Evolutionary conservation across 371 early-diverging fungal genomes (phyloP).

Genomic region (Conidiobolus incongruus): DNA sequence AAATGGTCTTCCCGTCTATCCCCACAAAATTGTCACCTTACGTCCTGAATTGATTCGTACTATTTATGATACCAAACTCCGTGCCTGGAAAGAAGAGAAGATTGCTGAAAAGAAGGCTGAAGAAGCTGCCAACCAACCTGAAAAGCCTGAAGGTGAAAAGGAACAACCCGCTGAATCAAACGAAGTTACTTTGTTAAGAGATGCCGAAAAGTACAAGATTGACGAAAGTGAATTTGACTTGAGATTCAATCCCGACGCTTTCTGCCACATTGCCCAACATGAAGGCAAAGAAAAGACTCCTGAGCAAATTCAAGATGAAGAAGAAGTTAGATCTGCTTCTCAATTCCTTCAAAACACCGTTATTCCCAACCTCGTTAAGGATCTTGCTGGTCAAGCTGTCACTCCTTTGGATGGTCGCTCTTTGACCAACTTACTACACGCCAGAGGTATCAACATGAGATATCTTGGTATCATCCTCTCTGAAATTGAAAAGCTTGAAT

Average conservation of each 20-base stretch:
- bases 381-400: constrained; percentile 42
- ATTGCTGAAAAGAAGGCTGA: constrained; percentile 11
- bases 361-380: constrained; percentile 42
- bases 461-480: constrained; percentile 60
- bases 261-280: constrained; percentile 16
- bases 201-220: constrained; percentile 14
- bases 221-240: constrained; percentile 41
- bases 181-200: constrained; percentile 5
- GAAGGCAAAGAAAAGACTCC: constrained; percentile 11
- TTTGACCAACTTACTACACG: constrained; percentile 67
- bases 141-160: constrained; percentile 2
- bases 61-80: constrained; percentile 62
- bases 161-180: constrained; percentile 5
- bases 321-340: constrained; percentile 46
- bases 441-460: constrained; percentile 90
- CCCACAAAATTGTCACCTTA: constrained; percentile 67
- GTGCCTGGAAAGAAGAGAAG: constrained; percentile 31
- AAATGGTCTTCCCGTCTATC: constrained; percentile 41
- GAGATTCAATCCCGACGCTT: constrained; percentile 59
- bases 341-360: constrained; percentile 44
- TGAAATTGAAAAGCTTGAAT: constrained; percentile 27
- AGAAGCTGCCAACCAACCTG: constrained; percentile 6
- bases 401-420: constrained; percentile 63
- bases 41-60: constrained; percentile 68
- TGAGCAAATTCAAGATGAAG: constrained; percentile 15